Evolutionary conservation across 495 filamentous ascomycete species (phyloP).

Genomic region (Podospora sp.): DNA sequence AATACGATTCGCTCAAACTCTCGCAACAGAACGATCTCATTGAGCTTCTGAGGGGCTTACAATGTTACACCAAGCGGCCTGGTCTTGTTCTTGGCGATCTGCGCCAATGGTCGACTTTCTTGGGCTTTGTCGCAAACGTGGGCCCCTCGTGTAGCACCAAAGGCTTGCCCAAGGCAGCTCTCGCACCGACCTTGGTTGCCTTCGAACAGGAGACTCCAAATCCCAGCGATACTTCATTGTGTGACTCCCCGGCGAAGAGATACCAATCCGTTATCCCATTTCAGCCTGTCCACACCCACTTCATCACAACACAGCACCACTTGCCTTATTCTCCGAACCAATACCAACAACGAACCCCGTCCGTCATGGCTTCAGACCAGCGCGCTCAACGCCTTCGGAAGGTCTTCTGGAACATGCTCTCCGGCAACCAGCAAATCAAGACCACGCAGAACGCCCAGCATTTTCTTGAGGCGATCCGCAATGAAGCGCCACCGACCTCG

Average conservation of each 20-base stretch:
- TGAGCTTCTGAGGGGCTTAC: background rate
- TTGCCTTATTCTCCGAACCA: background rate
- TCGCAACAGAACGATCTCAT: background rate
- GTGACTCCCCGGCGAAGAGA: too few relatives aligned
- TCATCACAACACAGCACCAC: background rate
- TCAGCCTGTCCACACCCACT: too few relatives aligned
- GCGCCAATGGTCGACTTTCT: background rate
- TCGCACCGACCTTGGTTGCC: too few relatives aligned
- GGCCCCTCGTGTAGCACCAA: too few relatives aligned
- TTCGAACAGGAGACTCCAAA: too few relatives aligned
- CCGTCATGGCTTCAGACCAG: slow-evolving; percentile 15
- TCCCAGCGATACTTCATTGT: too few relatives aligned
- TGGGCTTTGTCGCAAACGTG: background rate
- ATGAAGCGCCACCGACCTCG: slow-evolving; percentile 47
- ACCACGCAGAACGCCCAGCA: slow-evolving; percentile 48
- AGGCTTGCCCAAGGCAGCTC: too few relatives aligned
- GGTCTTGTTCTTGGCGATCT: background rate
- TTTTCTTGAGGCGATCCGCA: slow-evolving; percentile 63
- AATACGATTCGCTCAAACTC: background rate
- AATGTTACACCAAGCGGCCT: background rate
- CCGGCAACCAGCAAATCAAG: slow-evolving; percentile 31
- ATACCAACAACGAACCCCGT: background rate
- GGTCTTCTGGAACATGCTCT: slow-evolving; percentile 34
- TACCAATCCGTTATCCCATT: too few relatives aligned
- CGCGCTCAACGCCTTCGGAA: slow-evolving; percentile 32